Base-by-base conservation (phyloP, 495 filamentous ascomycete species). In the Durotheca rogersii region DNA sequence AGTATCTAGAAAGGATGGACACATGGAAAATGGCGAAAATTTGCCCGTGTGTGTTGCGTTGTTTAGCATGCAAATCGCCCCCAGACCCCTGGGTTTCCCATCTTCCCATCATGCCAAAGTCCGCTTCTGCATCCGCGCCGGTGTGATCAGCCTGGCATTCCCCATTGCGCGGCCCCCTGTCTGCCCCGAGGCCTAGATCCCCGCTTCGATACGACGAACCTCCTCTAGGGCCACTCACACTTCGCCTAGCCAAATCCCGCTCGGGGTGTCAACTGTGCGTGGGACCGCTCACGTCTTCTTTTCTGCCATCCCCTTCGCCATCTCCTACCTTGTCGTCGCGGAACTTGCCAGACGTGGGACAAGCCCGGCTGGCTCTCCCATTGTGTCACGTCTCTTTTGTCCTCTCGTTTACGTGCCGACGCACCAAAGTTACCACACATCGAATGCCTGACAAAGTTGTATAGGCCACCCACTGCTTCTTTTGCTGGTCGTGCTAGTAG, bases 21-120 rank as follows among this genome's bases (percentile, higher is more conserved):
- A 44, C 49, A 58, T 58, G 56, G 50, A 41, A 43, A 53, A 53
- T 41, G 27, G 20, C 35, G 35, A 51, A 59, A 45, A 35, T 44
- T 43, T 27, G 40, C 49, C 30, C 31, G 15, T 11, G 1, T 11
- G 50, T 59, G 23, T 53, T 45, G 50, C 50, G 54, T 59, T 32
- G 16, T 54, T 46, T 18, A 25, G 32, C 43, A 59, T 59, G 56
- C 45, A 30, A 59, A 50, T 59, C 45, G 1, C 32, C 43, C 53
- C 34, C 37, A 31, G 36, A 33, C 41, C 45, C 41, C 36, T 33
- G 9, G 7, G 34, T 59, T 59, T n/a, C 36, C 56, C 50, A 54
- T 54, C 44, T 18, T 47, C 7, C 42, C 27, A 41, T 33, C 55
- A 59, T 47, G 50, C 56, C 41, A 54, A 59, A 54, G 15, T 49